Conservation (phyloP, 2,329 filamentous ascomycete species). For the Hirsutella thompsonii region DNA sequence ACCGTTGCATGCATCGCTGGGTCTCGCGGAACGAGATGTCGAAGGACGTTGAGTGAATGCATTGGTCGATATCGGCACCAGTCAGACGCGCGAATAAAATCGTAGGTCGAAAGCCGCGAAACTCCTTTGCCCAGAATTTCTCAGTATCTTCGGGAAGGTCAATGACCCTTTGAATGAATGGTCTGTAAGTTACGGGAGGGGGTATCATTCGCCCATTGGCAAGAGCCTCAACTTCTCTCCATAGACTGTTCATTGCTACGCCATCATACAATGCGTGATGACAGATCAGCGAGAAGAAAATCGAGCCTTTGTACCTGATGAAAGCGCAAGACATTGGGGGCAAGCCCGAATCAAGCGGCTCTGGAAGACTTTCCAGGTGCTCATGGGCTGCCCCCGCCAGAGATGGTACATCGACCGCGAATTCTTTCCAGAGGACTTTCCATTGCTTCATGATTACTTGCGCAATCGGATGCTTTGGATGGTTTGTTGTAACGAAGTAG, state of each 20-base stretch:
- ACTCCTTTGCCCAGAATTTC: conserved; percentile 50
- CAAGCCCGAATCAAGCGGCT: conserved; percentile 27
- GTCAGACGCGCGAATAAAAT: conserved; percentile 12
- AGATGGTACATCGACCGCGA: conserved; percentile 16
- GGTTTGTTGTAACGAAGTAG: conserved; percentile 54
- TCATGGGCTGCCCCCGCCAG: conserved; percentile 23
- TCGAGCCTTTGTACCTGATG: conserved; percentile 16
- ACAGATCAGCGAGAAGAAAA: conserved; percentile 35
- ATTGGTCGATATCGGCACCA: conserved; percentile 13
- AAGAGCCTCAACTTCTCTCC: conserved; percentile 55
- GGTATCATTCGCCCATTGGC: conserved; percentile 35
- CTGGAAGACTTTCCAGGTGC: conserved; percentile 25
- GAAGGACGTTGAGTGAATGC: conserved; percentile 14
- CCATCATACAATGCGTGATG: conserved; percentile 87
- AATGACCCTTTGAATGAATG: conserved; percentile 50
- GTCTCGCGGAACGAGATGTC: conserved; percentile 29
- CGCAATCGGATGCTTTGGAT: conserved; percentile 48
- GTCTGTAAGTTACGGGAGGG: conserved; percentile 39
- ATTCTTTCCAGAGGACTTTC: conserved; percentile 24
- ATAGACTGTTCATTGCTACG: conserved; percentile 56
- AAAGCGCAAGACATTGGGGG: conserved; percentile 33
- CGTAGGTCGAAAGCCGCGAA: conserved; percentile 34
- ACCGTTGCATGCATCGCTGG: conserved; percentile 32
- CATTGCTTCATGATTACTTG: conserved; percentile 54
- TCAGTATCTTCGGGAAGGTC: conserved; percentile 34